Conservation (phyloP, 2,329 filamentous ascomycete species). For the Fusarium sororula region DNA sequence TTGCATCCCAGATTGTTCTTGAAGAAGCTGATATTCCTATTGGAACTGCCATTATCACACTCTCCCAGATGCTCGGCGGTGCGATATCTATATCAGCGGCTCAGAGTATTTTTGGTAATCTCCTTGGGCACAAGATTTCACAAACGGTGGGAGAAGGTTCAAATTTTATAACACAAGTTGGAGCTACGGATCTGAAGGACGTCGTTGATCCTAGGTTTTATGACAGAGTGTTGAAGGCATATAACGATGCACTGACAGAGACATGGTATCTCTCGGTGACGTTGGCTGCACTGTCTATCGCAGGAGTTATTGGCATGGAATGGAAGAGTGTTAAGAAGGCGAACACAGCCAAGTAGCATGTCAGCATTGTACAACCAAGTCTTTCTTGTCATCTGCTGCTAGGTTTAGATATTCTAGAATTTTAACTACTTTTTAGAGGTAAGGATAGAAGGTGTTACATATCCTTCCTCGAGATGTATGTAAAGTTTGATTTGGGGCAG, state of each 20-base stretch:
- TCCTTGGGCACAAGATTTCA: not conserved
- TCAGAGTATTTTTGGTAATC: not conserved
- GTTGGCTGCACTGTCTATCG: too few species aligned
- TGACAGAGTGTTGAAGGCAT: not conserved
- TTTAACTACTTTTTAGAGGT: fast-evolving
- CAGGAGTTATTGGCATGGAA: too few species aligned
- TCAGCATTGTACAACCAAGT: too few species aligned
- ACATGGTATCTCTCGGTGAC: too few species aligned
- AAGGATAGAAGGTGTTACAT: too few species aligned
- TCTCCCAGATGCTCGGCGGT: not conserved
- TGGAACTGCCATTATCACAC: not conserved
- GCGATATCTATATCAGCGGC: not conserved
- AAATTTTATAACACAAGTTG: not conserved
- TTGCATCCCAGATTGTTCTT: constrained; percentile 49
- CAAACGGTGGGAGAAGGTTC: not conserved
- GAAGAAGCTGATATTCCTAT: not conserved
- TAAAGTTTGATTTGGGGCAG: too few species aligned
- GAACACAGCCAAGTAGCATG: too few species aligned
- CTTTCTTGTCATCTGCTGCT: fast-evolving
- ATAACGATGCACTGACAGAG: not conserved
- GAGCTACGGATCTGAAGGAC: not conserved
- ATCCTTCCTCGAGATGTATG: too few species aligned
- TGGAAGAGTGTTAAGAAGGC: too few species aligned
- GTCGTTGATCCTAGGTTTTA: not conserved
- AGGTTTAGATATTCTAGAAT: too few species aligned